A percentile compares a stretch with the other conserved stretches of the same genome.
Conservation (phyloP, 1,284 basidiomycete genomes). For the Ustilago xerochloae region DNA sequence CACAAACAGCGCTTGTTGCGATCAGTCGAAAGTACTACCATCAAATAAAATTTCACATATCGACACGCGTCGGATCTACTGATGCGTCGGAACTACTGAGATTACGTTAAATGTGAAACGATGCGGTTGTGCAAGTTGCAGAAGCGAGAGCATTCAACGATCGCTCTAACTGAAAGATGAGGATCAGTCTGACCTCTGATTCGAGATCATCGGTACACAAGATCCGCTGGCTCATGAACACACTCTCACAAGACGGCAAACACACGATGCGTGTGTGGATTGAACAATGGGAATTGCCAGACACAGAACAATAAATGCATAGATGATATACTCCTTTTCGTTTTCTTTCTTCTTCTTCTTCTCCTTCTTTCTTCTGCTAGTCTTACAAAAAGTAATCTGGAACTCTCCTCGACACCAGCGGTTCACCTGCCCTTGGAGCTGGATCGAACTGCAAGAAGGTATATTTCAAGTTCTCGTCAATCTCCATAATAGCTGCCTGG, state of each 20-base stretch:
- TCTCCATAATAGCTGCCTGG: conserved; percentile 99
- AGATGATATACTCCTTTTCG: not conserved
- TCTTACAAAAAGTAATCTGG: conserved; percentile 75
- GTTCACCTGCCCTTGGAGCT: conserved; percentile 96
- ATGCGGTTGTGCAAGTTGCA: no score
- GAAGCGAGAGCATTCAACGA: no score
- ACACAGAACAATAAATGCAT: no score
- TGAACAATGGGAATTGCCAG: no score
- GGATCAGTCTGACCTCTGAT: no score
- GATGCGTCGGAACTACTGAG: not conserved
- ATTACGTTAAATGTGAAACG: not conserved
- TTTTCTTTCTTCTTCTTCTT: not conserved
- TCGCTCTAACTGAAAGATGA: no score
- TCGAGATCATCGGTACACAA: no score
- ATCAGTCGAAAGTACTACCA: not conserved
- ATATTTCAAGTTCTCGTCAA: conserved; percentile 97
- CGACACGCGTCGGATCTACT: not conserved
- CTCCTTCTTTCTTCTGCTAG: conserved; percentile 3
- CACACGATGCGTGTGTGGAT: no score
- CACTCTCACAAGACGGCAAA: no score
- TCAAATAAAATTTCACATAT: not conserved
- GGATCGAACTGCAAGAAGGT: conserved; percentile 99
- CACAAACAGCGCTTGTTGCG: not conserved
- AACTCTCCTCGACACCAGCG: conserved; percentile 95
- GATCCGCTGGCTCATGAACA: no score